Evolutionary conservation across 225 moss, liverwort and hornwort species (phyloP).

Genomic region (Bryum argenteum): DNA sequence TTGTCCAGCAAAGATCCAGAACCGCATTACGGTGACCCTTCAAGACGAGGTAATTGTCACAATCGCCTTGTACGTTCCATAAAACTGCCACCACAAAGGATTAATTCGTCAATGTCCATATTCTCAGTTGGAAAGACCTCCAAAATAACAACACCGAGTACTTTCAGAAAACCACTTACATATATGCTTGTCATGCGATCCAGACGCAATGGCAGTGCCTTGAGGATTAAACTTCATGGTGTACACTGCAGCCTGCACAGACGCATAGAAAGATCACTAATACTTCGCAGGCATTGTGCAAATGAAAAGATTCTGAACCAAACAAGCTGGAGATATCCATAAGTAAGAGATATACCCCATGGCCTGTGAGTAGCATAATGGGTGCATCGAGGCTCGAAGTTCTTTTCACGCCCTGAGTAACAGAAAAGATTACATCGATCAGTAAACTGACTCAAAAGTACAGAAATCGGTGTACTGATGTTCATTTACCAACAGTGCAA

Average conservation of each 20-base stretch:
- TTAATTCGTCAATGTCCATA: slow-evolving; percentile 18
- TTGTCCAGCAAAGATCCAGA: slow-evolving; percentile 89
- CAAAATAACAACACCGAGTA: not conserved
- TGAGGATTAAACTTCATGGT: slow-evolving; percentile 91
- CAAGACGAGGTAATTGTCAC: slow-evolving; percentile 91
- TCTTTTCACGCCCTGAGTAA: slow-evolving; percentile 65
- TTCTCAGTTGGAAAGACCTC: slow-evolving; percentile 13
- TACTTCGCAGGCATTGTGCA: slow-evolving; percentile 3
- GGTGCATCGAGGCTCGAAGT: slow-evolving; percentile 93
- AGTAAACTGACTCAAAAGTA: not conserved
- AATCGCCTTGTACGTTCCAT: slow-evolving; percentile 92
- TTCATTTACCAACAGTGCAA: not conserved
- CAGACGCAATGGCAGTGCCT: slow-evolving; percentile 92
- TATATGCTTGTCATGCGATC: slow-evolving; percentile 93
- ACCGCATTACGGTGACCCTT: slow-evolving; percentile 96
- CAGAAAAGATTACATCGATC: not conserved
- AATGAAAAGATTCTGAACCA: not conserved
- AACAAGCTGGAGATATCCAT: not conserved
- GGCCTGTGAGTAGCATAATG: slow-evolving; percentile 93
- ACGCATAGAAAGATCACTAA: not conserved
- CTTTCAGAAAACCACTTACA: slow-evolving; percentile 38
- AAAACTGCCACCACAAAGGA: slow-evolving; percentile 53
- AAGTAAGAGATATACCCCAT: slow-evolving; percentile 50
- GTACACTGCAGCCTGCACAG: slow-evolving; percentile 63
- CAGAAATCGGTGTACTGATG: not conserved